Conservation (phyloP, 768 basidiomycete genomes). For the Auricularia sp. region DNA sequence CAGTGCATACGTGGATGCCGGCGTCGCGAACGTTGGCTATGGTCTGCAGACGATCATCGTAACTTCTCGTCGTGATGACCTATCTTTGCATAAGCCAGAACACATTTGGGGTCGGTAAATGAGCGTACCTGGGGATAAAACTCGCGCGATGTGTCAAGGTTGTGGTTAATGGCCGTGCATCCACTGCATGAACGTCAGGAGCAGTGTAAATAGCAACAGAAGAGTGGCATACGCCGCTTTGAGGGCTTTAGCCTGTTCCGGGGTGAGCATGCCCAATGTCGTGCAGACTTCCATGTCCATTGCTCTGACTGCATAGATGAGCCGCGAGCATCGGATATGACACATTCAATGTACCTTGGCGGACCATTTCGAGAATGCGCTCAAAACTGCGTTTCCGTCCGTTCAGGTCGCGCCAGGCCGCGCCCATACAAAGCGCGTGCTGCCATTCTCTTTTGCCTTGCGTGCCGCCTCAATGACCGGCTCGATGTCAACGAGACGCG, state of each 20-base stretch:
- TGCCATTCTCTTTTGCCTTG: conserved; percentile 91
- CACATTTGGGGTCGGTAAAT: not conserved
- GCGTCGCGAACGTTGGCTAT: conserved; percentile 86
- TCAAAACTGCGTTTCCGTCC: conserved; percentile 92
- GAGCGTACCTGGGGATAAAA: conserved; percentile 78
- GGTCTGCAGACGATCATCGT: conserved; percentile 86
- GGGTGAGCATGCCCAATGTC: conserved; percentile 91
- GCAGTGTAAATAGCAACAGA: not conserved
- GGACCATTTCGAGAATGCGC: conserved; percentile 86
- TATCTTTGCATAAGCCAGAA: conserved; percentile 17
- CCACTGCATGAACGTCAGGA: conserved; percentile 40
- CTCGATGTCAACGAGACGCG: conserved; percentile 75
- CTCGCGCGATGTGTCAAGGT: conserved; percentile 94
- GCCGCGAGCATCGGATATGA: not conserved
- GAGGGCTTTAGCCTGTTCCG: conserved; percentile 82
- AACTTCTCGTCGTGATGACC: conserved; percentile 93
- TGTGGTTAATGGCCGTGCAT: conserved; percentile 96
- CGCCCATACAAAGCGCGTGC: conserved; percentile 97
- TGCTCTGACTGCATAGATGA: conserved; percentile 44
- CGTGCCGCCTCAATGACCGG: conserved; percentile 89
- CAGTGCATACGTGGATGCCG: conserved; percentile 94
- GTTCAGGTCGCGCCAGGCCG: conserved; percentile 91
- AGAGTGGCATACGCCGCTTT: conserved; percentile 71
- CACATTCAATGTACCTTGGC: conserved; percentile 24
- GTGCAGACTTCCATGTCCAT: conserved; percentile 99